These are phyloP conservation scores for Paecilomyces variotii DNA, from an alignment of 2,329 filamentous ascomycete species.

Conservation along the genomic window DNA sequence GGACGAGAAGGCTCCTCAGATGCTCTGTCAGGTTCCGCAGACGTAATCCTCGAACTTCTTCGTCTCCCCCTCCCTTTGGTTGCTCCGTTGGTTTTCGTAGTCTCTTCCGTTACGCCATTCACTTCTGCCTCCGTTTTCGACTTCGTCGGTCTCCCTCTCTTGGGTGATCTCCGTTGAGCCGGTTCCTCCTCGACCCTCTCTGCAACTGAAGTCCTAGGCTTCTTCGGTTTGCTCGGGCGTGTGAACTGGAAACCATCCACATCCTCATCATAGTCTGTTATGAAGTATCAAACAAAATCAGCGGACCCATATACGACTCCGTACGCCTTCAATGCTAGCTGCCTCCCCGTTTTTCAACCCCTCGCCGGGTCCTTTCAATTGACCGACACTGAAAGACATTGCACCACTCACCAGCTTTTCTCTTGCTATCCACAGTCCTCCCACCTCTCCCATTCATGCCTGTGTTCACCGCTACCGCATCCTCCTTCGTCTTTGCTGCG, in stretches of 20 bases:
- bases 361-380: neutral
- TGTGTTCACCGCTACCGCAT: conserved; percentile 9
- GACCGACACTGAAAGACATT: conserved; percentile 5
- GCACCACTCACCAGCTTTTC: conserved; percentile 36
- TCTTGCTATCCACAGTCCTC: conserved; percentile 25
- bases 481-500: conserved; percentile 28
- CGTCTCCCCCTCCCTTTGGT: conserved; percentile 18
- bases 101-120: conserved; percentile 10
- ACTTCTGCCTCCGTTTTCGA: conserved; percentile 34
- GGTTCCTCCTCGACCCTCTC: conserved; percentile 34
- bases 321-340: neutral
- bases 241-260: conserved; percentile 72
- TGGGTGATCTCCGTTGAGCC: conserved; percentile 21
- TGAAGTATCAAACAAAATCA: conserved; percentile 3
- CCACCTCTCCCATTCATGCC: conserved; percentile 15
- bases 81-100: conserved; percentile 3
- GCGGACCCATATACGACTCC: neutral
- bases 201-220: conserved; percentile 44
- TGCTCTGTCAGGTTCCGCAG: conserved; percentile 4
- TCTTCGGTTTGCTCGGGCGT: conserved; percentile 58
- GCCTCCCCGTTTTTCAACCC: neutral
- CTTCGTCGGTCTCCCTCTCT: conserved; percentile 34
- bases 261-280: conserved; percentile 57
- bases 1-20: conserved; percentile 9
- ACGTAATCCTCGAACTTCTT: conserved; percentile 14